Conservation (phyloP, 2,329 filamentous ascomycete genomes). For the Leptoxyphium fumago region DNA sequence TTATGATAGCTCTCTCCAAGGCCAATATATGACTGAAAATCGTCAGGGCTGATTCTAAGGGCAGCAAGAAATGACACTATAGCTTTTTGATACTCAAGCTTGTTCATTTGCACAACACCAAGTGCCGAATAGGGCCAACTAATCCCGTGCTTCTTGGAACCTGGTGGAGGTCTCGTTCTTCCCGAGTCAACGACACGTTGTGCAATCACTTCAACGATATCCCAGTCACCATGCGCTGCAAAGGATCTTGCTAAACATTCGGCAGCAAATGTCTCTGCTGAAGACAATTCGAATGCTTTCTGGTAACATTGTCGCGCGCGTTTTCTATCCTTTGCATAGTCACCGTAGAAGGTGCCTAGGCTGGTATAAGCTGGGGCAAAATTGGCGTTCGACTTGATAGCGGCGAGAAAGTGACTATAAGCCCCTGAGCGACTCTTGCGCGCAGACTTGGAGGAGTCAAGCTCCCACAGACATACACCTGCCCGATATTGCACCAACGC, state of each 20-base stretch:
- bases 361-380: conserved; percentile 85
- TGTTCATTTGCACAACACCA: conserved; percentile 87
- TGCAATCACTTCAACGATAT: conserved; percentile 83
- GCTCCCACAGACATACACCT: conserved; percentile 74
- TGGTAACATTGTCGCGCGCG: conserved; percentile 87
- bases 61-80: conserved; percentile 88
- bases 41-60: conserved; percentile 63
- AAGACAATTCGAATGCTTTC: conserved; percentile 85
- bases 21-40: conserved; percentile 94
- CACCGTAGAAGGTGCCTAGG: conserved; percentile 77
- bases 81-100: conserved; percentile 75
- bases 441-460: conserved; percentile 57
- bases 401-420: conserved; percentile 68
- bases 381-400: conserved; percentile 74
- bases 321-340: conserved; percentile 77
- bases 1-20: conserved; percentile 96
- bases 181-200: conserved; percentile 90
- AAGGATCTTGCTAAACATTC: conserved; percentile 76
- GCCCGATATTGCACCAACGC: conserved; percentile 78
- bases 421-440: conserved; percentile 69
- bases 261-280: conserved; percentile 72
- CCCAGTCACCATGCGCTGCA: conserved; percentile 86
- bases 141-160: conserved; percentile 81
- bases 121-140: conserved; percentile 94
- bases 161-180: conserved; percentile 75